Base-by-base conservation (phyloP, 208 protist genomes). In the Lotmaria passim region DNA sequence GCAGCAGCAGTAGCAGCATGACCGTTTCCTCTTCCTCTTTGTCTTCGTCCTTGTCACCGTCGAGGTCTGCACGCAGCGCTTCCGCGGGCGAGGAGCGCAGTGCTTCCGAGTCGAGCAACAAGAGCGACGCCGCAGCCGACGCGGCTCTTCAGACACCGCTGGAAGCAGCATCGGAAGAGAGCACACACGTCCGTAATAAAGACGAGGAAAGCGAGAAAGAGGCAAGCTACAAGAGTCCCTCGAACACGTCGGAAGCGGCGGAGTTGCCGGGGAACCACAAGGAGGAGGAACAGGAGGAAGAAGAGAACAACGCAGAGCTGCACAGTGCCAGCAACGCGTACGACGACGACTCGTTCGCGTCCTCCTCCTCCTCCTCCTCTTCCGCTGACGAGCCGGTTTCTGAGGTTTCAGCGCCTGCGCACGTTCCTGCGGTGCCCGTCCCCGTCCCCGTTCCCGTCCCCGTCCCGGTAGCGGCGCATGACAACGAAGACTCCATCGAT, bases 1-100 rank as follows among this genome's bases (percentile, higher is more conserved):
- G 62, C 34, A 59, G 53, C 53, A 60, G 26, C 69, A 66, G 19
- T 30, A 41, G 30, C 53, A 48, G 36, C 57, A 47, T 51, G 1
- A 38, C 57, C 7, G 36, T 31, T 6, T 59, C 53, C 8, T 59
- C 51, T 15, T 3, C 50, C 12, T 56, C 50, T 14, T 38, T n/a
- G 15, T 39, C 31, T 26, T 41, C 52, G 8, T 44, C 41, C 26
- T 50, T 48, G 33, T 41, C 61, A n/a, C 26, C 17, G 30, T 31
- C 28, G 21, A 7, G 21, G 30, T 15, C 44, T 23, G 57, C 23
- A 24, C 24, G 47, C 15, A 24, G 6, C 10, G 47, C 14, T 24
- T 52, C 47, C 2, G 47, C 17, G 21, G 47, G 17, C 6, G 17
- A 31, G 47, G 24, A 61, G 33, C 23, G 23, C 56, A 44, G 38